Evolutionary conservation across 2,329 filamentous ascomycete genomes (phyloP), one percentile per base, ranked within the genome.

Genomic region (Fusarium secorum): DNA sequence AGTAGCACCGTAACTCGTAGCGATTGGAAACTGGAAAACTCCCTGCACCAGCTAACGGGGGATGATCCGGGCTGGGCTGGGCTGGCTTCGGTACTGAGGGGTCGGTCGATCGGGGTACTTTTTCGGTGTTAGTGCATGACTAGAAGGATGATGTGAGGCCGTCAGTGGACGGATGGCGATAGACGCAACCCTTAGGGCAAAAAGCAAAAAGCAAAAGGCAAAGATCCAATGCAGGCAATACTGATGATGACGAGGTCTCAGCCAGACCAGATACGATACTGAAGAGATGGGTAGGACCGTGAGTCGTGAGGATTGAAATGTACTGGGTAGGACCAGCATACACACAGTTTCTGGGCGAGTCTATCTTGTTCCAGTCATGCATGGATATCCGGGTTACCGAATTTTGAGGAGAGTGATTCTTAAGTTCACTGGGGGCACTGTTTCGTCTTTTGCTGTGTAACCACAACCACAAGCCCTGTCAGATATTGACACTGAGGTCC

Each of bases 1-100:
- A 38, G 32, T 36, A 30, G 26, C 58, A 39, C 64, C 64, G 68
- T 53, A 71, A 57, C 64, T 56, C 32, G 38, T 52, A 35, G 42
- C 36, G 32, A 39, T 54, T 44, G 60, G 60, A 42, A 52, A 49
- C 36, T 68, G 57, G 66, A 70, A 65, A 62, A 49, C 66, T 70
- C 54, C 66, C 57, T 66, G 62, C 67, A 60, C 72, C 70, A 74
- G 72, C 64, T 74, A 72, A 74, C 68, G 72, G 68, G 59, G 72
- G 57, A 67, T 67, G 64, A 51, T 41, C 64, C 57, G 57, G 62
- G 62, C 62, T 66, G 45, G 61, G 68, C 65, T 67, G 68, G 69
- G 64, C 61, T 74, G 67, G 64, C 72, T 71, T 74, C 59, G 70
- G 72, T 66, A 65, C 68, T 70, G 69, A 66, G 70, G 64, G 70